A percentile compares a stretch with the other conserved stretches of the same genome.
phyloP scores from a whole-genome alignment of 768 basidiomycete genomes.

The Macrolepiota fuliginosa region DNA sequence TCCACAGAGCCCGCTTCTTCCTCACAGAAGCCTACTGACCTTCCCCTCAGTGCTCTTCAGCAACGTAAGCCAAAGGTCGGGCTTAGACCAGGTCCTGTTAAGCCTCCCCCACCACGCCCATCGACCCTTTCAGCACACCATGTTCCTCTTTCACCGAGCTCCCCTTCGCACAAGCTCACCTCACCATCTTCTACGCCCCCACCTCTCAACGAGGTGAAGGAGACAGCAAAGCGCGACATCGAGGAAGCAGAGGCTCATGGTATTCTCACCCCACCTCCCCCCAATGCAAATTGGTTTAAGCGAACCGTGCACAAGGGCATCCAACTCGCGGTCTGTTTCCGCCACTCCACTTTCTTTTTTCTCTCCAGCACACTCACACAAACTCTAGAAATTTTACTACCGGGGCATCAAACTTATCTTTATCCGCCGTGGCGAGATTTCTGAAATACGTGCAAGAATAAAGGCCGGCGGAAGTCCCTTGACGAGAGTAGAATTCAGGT shows the following conservation, averaged over 20 bases:
- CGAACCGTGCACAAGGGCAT: slow-evolving; percentile 47
- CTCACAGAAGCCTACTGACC: slow-evolving; percentile 11
- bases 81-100: slow-evolving; percentile 61
- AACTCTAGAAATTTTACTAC: slow-evolving; percentile 76
- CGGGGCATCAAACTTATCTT: slow-evolving; percentile 73
- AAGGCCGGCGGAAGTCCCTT: slow-evolving; percentile 58
- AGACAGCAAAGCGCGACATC: slow-evolving; percentile 60
- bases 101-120: slow-evolving; percentile 25
- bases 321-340: slow-evolving; percentile 41
- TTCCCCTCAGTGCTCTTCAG: slow-evolving; percentile 21
- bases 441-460: slow-evolving; percentile 53
- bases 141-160: slow-evolving; percentile 21
- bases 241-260: slow-evolving; percentile 66
- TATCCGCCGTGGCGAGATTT: slow-evolving; percentile 53
- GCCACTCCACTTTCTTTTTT: background rate
- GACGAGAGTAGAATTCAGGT: slow-evolving; percentile 65
- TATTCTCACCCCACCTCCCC: slow-evolving; percentile 63
- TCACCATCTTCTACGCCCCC: slow-evolving; percentile 11
- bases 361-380: background rate
- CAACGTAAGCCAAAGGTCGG: slow-evolving; percentile 53
- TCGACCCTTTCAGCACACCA: slow-evolving; percentile 17
- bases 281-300: slow-evolving; percentile 54
- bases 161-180: slow-evolving; percentile 14
- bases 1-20: slow-evolving; percentile 2
- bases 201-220: slow-evolving; percentile 36